A percentile compares a stretch with the other conserved stretches of the same genome.
Evolutionary conservation across 768 basidiomycete species (phyloP).

Genomic region (Pilatotrama ljubarskyi): DNA sequence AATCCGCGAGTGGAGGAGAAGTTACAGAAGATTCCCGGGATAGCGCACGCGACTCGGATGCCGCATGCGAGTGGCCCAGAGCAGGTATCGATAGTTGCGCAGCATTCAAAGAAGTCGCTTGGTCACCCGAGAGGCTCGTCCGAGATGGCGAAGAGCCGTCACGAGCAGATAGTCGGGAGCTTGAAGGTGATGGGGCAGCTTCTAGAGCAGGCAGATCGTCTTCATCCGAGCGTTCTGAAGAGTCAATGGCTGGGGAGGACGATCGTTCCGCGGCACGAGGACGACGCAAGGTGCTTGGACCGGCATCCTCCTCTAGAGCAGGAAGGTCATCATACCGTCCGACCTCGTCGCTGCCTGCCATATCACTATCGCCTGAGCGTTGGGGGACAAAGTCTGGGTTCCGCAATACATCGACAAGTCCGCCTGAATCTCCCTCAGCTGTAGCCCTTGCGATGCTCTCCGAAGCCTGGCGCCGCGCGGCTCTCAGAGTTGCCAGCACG

Average conservation of each 20-base stretch:
- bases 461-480: not conserved
- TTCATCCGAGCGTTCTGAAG: not conserved
- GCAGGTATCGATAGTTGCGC: not conserved
- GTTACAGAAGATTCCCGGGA: not conserved
- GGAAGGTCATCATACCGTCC: conserved; percentile 9
- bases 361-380: not conserved
- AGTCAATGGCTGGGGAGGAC: not conserved
- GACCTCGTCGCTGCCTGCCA: not conserved
- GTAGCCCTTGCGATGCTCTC: not conserved
- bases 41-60: not conserved
- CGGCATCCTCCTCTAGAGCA: conserved; percentile 9
- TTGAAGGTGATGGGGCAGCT: too few species aligned
- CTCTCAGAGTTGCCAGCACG: conserved; percentile 2
- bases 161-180: too few species aligned
- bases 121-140: not conserved
- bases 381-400: conserved; percentile 1
- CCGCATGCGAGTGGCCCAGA: not conserved
- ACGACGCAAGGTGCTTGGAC: not conserved
- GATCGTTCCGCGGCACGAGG: not conserved
- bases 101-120: not conserved
- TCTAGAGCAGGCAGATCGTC: conserved; percentile 13
- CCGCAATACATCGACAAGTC: not conserved
- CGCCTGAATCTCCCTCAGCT: not conserved
- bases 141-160: too few species aligned
- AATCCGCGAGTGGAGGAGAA: not conserved